Conservation (phyloP, 2,329 filamentous ascomycete species). For the Aspergillus sp. region DNA sequence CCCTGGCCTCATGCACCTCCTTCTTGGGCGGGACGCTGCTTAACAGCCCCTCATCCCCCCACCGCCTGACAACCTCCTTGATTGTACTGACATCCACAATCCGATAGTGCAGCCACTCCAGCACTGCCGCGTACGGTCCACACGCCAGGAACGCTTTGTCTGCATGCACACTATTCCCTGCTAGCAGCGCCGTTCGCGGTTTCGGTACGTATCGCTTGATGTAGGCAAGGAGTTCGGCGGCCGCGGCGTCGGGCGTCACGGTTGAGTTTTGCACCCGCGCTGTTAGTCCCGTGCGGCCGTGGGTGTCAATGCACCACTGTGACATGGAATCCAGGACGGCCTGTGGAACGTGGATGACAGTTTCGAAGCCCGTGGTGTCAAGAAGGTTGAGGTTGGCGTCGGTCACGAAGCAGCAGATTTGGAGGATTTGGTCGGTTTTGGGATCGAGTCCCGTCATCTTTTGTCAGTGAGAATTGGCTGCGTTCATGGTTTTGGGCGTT, state of each 20-base stretch:
- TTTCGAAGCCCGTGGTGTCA: constrained; percentile 76
- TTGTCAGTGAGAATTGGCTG: neutral
- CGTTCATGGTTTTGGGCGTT: neutral
- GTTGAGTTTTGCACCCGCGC: constrained; percentile 71
- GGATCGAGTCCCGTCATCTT: constrained; percentile 91
- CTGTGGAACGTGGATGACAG: constrained; percentile 71
- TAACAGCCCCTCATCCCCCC: constrained; percentile 66
- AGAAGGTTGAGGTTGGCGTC: constrained; percentile 73
- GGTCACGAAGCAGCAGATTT: constrained; percentile 90
- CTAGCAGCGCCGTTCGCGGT: constrained; percentile 68
- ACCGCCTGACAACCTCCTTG: constrained; percentile 85
- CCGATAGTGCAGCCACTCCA: constrained; percentile 81
- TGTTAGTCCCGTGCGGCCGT: constrained; percentile 78
- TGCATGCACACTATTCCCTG: constrained; percentile 90
- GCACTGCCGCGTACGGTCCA: constrained; percentile 70
- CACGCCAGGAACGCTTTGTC: constrained; percentile 78
- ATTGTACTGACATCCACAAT: constrained; percentile 89
- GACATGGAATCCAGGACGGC: constrained; percentile 76
- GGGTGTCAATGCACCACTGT: constrained; percentile 82
- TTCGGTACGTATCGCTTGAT: constrained; percentile 71
- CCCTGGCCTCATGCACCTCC: constrained; percentile 75
- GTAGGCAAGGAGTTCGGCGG: constrained; percentile 72
- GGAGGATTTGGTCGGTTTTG: constrained; percentile 79
- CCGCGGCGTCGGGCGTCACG: constrained; percentile 70
- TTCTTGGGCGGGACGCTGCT: constrained; percentile 69